Base-by-base conservation (phyloP, 225 moss, liverwort and hornwort genomes). In the Straminergon stramineum region DNA sequence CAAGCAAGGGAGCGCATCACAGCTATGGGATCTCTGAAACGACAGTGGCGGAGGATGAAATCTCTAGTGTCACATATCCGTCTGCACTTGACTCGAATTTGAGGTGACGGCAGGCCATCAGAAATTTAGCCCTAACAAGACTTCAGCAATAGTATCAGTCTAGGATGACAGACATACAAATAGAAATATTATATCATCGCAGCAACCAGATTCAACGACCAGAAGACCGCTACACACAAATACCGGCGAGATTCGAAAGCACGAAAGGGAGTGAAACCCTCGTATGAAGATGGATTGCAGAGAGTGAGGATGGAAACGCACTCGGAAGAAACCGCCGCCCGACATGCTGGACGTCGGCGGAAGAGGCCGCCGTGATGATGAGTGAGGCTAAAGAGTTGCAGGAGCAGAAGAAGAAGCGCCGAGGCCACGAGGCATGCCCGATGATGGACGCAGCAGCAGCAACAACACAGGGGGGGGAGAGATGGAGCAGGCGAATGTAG, bases 301-400 rank as follows among this genome's bases (percentile, higher is more conserved):
- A 62, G 27, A 48, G 62, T 20, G 75, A 82, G 61, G 80, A 55
- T 62, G 41, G 79, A 84, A 27, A 95, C 97, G 86, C 83, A 99
- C 99, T 95, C 99, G 96, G 89, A 99, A 99, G 95, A 99, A 99
- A 94, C 99, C 99, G 92, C 99, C 99, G 90, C 92, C 92, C 89
- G 99, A 99, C 99, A 99, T 99, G 90, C 66, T 96, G 92, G 67
- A 69, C 53, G 81, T 43, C 60, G 51, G 77, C 76, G 84, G 30
- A 82, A 23, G 66, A 66, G 77, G 62, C 61, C 74, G 85, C 85
- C 87, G 90, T 70, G 79, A 37, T 79, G 82, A 68, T 5, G 48
- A 24, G 83, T 8, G 79, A 57, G 43, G 31, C 52, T 43, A 88
- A 34, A 80, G 58, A 35, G 85, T 56, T 23, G 64, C 70, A 52